Evolutionary conservation across 176 grass and related monocot genomes (phyloP), one percentile per base, ranked within the genome.

Genomic region (Areca catechu): DNA sequence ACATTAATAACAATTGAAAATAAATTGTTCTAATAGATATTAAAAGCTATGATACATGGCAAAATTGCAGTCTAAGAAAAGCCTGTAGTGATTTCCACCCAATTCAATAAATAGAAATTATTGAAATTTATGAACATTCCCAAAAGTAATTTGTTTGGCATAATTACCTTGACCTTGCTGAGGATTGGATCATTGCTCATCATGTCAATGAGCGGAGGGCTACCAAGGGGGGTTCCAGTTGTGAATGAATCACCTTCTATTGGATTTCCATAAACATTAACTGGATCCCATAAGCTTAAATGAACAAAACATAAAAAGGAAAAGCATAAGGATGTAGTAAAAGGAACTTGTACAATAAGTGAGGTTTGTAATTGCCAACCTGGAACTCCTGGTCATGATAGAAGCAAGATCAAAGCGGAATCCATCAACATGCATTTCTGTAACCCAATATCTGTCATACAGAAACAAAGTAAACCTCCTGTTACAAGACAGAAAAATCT

Each of bases 381-480:
- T 92, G 75, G 72, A 88, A 67, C 84, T 73, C 75, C 93, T 91
- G 69, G 93, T 98, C 87, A 98, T 80, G 65, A 98, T 98, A 56
- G 93, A 92, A 62, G 93, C 93, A 24, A 97, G 81, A 82, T 92
- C 93, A 61, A 97, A 97, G 50, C 84, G 77, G 80, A 92, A 97
- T 65, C 93, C 93, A 82, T 97, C 93, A 82, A 92, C 77, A 77
- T 97, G 93, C 87, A 97, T 97, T 81, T 97, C 93, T 22, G 24
- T 91, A 24, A 88, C 87, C 93, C 93, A 97, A 67, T 97, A 97
- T 77, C 93, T 97, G 66, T 71, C 73, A 48, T 7, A 65, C 37
- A 16, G 22, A 72, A 68, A 15, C 53, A 60, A 74, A 24, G 60
- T 66, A 62, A 54, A 58, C 34, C 34, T 12, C 34, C 0, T 43